Base-by-base conservation (phyloP, 495 filamentous ascomycete species). In the Penicillium antarcticum region DNA sequence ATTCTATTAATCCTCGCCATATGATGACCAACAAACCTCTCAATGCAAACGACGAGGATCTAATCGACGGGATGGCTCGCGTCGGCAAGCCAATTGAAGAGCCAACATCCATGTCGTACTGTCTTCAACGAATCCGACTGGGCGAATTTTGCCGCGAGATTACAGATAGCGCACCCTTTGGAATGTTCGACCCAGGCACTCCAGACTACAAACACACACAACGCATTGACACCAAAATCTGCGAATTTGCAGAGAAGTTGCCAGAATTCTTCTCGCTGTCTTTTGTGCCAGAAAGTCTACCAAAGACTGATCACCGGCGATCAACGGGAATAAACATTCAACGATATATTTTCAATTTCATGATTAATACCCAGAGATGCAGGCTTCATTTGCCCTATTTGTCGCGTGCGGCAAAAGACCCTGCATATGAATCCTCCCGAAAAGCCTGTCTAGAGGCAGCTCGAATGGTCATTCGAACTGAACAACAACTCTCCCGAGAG, bases 41-140 rank as follows among this genome's bases (percentile, higher is more conserved):
- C 18, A 78, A 80, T 51, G 16, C 69, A 12, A 70, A 76, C 41
- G 73, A 78, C 43, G 68, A 70, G 50, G 77, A 80, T 41, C 40
- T 76, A 3, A 33, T 55, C 2, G 66, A 74, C 44, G 69, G 68
- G n/a, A 65, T 60, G 39, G 32, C 23, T 18, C 34, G 17, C 8
- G 38, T 62, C 17, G 59, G 52, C 36, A 58, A 56, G 34, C 67
- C 75, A 1, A 34, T 74, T 14, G 61, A 68, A 10, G 48, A 72
- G 11, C 66, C 70, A 1, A 79, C 77, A 0, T 52, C 63, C 0
- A 72, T 79, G 63, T 76, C 77, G 3, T 79, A 74, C 45, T 67
- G 62, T 23, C 46, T 80, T 11, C 71, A 75, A 31, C 55, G 76
- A 38, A 74, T 74, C 37, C 72, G 69, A 24, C 54, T 80, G 2